Percentiles rank a stretch among this genome's conserved stretches.
Conservation (phyloP, 2,329 filamentous ascomycete genomes). For the Truncatella angustata region DNA sequence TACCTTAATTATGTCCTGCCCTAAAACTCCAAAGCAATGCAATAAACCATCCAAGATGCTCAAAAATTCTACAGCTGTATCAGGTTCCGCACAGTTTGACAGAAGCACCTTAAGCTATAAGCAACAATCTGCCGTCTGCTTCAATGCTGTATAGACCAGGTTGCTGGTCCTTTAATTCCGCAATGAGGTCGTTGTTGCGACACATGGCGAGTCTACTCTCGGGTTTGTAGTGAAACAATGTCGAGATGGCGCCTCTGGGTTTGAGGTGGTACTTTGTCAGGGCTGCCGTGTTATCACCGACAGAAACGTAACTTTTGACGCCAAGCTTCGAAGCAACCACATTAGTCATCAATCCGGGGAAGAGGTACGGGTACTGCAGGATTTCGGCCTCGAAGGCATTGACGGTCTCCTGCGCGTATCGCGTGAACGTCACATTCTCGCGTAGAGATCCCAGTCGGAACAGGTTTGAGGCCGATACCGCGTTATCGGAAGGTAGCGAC, state of each 20-base stretch:
- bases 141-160: conserved; percentile 1
- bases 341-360: conserved; percentile 73
- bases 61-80: too few species aligned
- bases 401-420: conserved; percentile 70
- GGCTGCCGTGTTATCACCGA: conserved; percentile 14
- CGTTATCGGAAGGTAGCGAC: conserved; percentile 85
- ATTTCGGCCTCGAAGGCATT: conserved; percentile 89
- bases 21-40: not conserved
- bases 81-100: too few species aligned
- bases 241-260: conserved; percentile 28
- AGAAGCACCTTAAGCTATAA: too few species aligned
- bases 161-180: not conserved
- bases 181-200: not conserved
- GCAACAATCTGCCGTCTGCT: too few species aligned
- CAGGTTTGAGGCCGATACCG: conserved; percentile 82
- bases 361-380: conserved; percentile 89
- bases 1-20: not conserved
- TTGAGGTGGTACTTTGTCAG: conserved; percentile 18
- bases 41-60: not conserved
- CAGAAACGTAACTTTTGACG: conserved; percentile 40
- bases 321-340: conserved; percentile 76
- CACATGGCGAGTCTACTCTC: not conserved
- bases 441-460: conserved; percentile 74
- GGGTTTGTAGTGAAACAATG: conserved; percentile 16
- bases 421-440: conserved; percentile 45